Base-by-base conservation (phyloP, 1,284 basidiomycete genomes). In the Ganoderma lingzhi region DNA sequence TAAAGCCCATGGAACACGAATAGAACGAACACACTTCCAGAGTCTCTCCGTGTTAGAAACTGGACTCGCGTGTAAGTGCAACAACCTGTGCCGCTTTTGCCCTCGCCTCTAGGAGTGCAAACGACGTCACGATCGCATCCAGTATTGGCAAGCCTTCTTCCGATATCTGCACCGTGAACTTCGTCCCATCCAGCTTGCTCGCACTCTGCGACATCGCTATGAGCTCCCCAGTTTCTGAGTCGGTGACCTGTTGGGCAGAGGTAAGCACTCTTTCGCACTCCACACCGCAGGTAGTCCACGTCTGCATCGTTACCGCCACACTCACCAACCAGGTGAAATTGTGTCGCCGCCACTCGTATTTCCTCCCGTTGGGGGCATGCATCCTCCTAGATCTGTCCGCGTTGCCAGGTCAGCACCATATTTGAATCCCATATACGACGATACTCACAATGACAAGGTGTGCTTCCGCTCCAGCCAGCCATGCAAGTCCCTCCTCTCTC, bases 351-450 rank as follows among this genome's bases (percentile, higher is more conserved):
- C 69, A 70, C 42, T 42, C 35, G 39, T 67, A 67, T 19, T 12
- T 23, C 56, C 53, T 58, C 44, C 69, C 69, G 30, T 70, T 63
- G 2, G 66, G 66, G 12, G 66, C 69, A 30, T 44, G 19, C 37
- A 70, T 53, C 32, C 32, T 32, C 48, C 61, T 45, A 5, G 62
- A 61, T 35, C 62, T 70, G 28, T 15, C 3, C 19, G 19, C 17
- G 12, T 15, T 17, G 3, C 10, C 44, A 35, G 8, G 45, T 56
- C 12, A 53, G 62, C 28, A 28, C 48, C n/a, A 6, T 5, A 19
- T 23, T 15, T 8, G 19, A 1, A 28, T 28, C 5, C 37, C 6
- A 32, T 14, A 32, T 23, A 37, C 37, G 32, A 28, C 12, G 48
- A 14, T 32, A 60, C 58, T 10, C 23, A 67, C 69, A 45, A 41